phyloP scores from a whole-genome alignment of 345 rosid genomes.

The Laguncularia racemosa region DNA sequence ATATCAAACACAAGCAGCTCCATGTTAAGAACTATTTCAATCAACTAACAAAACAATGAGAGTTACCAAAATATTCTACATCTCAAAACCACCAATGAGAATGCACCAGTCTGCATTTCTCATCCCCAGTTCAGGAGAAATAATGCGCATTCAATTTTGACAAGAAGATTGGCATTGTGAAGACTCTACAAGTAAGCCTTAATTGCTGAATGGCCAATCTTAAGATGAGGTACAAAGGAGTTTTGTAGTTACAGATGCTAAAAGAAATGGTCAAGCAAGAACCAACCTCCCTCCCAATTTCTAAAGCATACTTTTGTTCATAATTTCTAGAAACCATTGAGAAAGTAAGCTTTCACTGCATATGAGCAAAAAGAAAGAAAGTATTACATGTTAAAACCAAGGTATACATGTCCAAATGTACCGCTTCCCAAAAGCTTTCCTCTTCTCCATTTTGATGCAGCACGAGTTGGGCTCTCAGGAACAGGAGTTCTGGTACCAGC shows the following conservation, averaged over 20 bases:
- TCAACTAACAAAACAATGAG: background rate
- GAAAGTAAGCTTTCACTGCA: background rate
- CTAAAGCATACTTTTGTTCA: background rate
- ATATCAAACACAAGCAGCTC: background rate
- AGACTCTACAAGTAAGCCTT: no score
- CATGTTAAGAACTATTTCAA: no score
- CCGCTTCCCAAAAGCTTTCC: constrained; percentile 61
- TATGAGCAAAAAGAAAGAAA: background rate
- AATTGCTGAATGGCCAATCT: no score
- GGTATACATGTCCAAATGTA: constrained; percentile 58
- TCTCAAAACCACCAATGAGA: background rate
- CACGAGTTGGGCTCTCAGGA: constrained; percentile 21
- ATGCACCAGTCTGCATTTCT: no score
- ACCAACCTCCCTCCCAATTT: background rate
- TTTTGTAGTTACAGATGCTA: no score
- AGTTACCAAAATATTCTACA: background rate
- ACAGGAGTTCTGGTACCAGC: constrained; percentile 31
- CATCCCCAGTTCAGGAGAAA: no score
- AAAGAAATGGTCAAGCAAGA: no score
- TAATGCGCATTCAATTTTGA: no score
- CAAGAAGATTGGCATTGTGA: no score
- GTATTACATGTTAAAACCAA: constrained; percentile 60
- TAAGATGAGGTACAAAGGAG: no score
- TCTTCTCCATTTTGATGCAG: constrained; percentile 35
- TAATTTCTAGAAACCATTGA: background rate